Evolutionary conservation across 306 rosid species (phyloP).

Genomic region (Vigna reflexopilosa): DNA sequence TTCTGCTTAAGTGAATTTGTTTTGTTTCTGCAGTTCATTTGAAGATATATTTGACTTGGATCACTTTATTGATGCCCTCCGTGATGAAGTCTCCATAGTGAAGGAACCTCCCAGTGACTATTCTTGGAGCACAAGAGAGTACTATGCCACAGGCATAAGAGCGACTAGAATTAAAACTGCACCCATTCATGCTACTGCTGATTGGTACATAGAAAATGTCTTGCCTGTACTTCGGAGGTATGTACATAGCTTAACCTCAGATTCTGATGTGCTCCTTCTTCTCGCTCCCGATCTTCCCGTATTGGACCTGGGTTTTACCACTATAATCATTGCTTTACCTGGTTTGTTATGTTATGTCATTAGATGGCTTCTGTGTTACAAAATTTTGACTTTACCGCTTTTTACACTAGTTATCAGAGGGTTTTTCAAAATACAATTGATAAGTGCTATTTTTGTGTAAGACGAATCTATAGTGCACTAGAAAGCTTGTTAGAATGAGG

Average conservation of each 20-base stretch:
- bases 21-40: conserved; percentile 73
- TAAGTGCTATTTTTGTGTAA: conserved; percentile 1
- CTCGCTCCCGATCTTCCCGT: not conserved
- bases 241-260: conserved; percentile 11
- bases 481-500: not conserved
- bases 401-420: conserved; percentile 16
- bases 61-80: conserved; percentile 80
- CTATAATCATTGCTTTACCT: conserved; percentile 30
- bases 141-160: conserved; percentile 86
- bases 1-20: conserved; percentile 20
- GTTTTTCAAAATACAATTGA: conserved; percentile 17
- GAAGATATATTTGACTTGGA: conserved; percentile 93
- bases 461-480: not conserved
- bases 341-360: not conserved
- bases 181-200: conserved; percentile 89
- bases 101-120: conserved; percentile 79
- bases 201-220: conserved; percentile 90
- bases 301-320: conserved; percentile 39
- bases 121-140: conserved; percentile 95
- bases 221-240: conserved; percentile 81
- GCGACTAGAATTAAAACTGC: conserved; percentile 89
- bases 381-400: conserved; percentile 16
- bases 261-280: not conserved
- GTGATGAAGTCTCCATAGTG: conserved; percentile 75
- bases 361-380: not conserved